Conservation (phyloP, 345 rosid genomes). For the Bruguiera gymnorhiza region DNA sequence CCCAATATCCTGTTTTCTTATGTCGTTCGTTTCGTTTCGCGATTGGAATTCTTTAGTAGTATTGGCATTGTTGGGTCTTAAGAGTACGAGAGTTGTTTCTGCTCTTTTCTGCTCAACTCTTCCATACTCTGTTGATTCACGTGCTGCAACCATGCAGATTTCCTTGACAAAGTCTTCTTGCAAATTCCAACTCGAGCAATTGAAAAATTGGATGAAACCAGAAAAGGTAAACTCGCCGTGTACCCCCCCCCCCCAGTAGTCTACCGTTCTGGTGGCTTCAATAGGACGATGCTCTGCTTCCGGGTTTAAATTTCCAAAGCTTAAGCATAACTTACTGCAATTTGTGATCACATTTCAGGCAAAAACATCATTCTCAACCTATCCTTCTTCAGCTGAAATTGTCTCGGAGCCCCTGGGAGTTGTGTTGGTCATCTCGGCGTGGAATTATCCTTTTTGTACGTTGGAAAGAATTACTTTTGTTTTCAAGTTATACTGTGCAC, state of each 20-base stretch:
- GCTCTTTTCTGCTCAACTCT: background rate
- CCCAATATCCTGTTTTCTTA: background rate
- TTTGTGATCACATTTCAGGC: conserved; percentile 42
- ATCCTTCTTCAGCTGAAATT: conserved; percentile 89
- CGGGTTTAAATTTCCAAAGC: too few species aligned
- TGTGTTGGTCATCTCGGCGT: conserved; percentile 81
- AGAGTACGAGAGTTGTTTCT: too few species aligned
- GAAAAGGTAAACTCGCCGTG: conserved; percentile 46
- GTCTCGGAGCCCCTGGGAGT: conserved; percentile 86
- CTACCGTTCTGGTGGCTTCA: background rate
- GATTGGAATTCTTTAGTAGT: too few species aligned
- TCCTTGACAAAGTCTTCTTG: conserved; percentile 48
- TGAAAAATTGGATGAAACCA: conserved; percentile 78
- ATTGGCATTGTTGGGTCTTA: background rate
- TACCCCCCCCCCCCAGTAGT: background rate
- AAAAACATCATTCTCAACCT: conserved; percentile 66
- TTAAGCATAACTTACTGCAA: background rate
- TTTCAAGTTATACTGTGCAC: too few species aligned
- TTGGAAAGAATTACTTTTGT: background rate
- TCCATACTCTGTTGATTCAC: background rate
- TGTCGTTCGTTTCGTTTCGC: too few species aligned
- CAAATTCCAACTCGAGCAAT: conserved; percentile 52
- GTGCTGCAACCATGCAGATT: conserved; percentile 41
- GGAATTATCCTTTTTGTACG: conserved; percentile 95
- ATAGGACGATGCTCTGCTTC: background rate